Evolutionary conservation across 257 asterid species (phyloP), one percentile per base, ranked within the genome.

Genomic region (Forsythia suspensa): DNA sequence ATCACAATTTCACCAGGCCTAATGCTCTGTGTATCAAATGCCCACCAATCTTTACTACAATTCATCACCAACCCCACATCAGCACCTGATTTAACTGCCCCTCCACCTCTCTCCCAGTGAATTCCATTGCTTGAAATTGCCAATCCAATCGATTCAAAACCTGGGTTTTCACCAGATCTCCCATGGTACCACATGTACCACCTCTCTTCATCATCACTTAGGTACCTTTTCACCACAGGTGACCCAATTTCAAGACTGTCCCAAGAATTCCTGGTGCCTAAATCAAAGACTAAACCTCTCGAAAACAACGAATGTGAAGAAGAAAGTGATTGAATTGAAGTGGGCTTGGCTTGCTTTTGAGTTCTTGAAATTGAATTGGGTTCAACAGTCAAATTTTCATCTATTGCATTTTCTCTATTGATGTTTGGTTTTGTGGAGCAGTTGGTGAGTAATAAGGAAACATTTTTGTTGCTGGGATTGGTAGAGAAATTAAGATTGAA

Each of bases 101-200:
- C 86, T 65, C 52, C 75, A 70, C 99, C 96, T 68, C 98, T 93
- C 73, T 93, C 96, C 99, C 99, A 95, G 73, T 95, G 98, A 79
- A 93, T 69, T 61, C 98, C 99, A 81, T 95, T 93, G 74, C 97
- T 83, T 2, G 97, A 95, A 76, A 89, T 87, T 4, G 99, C 99
- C 75, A 95, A 82, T 43, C 98, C 98, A 51, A 93, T 85, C 11
- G 89, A 85, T 65, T 93, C 94, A 18, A 46, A 42, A 12, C 51
- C 79, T 0, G 88, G 84, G 78, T 79, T 86, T 8, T 72, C 85
- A 3, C 71, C 52, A 37, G 92, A 82, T 57, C 92, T 84, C 10
- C 98, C 99, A 74, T 88, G 83, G 75, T 91, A 95, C 99, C 99
- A 95, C 97, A 95, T 84, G 79, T 82, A 86, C 98, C 99, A 95